Evolutionary conservation across 2,329 filamentous ascomycete genomes (phyloP), one percentile per base, ranked within the genome.

Genomic region (Penicillium rolfsii): DNA sequence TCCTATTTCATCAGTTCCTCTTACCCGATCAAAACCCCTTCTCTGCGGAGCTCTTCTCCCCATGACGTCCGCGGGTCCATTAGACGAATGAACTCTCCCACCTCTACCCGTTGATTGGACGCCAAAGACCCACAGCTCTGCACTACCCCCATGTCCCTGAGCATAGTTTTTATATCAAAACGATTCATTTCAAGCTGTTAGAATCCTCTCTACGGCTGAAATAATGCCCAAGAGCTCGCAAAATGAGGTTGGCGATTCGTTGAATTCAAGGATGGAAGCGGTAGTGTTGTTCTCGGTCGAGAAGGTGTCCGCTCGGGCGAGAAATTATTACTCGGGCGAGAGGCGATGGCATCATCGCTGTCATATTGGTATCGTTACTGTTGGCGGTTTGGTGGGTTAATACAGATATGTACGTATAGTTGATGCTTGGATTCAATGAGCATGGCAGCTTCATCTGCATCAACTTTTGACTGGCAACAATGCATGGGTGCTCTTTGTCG

Each of bases 301-400:
- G 60, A 64, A 56, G 40, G 14, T 19, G 5, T 4, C 24, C 22
- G 41, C 38, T 64, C 62, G 62, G 62, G 62, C 62, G 62, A 64
- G 62, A 64, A 60, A 60, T 38, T 16, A 36, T 26, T 38, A 58
- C 63, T 63, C 63, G 63, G 63, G 58, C 63, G 63, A 63, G 58
- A 65, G 35, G 58, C 9, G 56, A 61, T 65, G 40, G 59, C 59
- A 43, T 55, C 52, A 64, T 65, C 41, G 48, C n/a, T 38, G 11
- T 19, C 24, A 38, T 52, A 58, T 48, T 16, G 36, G 60, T 63
- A 61, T 58, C 40, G 52, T 55, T 61, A 61, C 43, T 58, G 45
- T 45, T 30, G 48, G 30, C 33, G 8, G n/a, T 52, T 40, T 26
- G 33, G 33, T 45, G 50, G 35, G 33, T 16, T 9, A 40, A 28